Evolutionary conservation across 805 yeast genomes (phyloP).

Genomic region (Teunomyces tritomae): DNA sequence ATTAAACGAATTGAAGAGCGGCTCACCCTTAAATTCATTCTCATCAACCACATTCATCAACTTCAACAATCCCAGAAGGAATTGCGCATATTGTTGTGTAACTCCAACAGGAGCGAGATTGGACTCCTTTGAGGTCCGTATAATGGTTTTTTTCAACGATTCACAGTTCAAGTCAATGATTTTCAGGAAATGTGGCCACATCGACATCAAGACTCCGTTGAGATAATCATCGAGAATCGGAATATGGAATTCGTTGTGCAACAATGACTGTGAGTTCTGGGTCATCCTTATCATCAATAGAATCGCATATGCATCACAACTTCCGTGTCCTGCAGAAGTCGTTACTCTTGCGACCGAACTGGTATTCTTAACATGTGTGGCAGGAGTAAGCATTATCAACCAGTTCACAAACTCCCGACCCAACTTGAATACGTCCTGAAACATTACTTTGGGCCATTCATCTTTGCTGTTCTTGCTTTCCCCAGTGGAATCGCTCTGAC

Average conservation of each 20-base stretch:
- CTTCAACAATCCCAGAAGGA: slow-evolving; percentile 67
- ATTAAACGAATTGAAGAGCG: slow-evolving; percentile 64
- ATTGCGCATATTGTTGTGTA: slow-evolving; percentile 77
- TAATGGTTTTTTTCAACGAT: slow-evolving; percentile 54
- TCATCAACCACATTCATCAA: slow-evolving; percentile 30
- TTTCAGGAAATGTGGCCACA: slow-evolving; percentile 87
- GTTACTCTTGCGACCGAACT: slow-evolving; percentile 14
- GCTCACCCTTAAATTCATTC: slow-evolving; percentile 52
- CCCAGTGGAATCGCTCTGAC: slow-evolving; percentile 9
- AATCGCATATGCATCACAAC: slow-evolving; percentile 76
- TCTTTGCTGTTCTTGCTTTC: slow-evolving; percentile 6
- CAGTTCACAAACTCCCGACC: slow-evolving; percentile 46
- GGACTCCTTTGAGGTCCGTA: slow-evolving; percentile 23
- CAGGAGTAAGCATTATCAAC: slow-evolving; percentile 44
- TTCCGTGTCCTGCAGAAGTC: slow-evolving; percentile 19
- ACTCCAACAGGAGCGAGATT: slow-evolving; percentile 49
- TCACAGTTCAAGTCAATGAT: slow-evolving; percentile 77
- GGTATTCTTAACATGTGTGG: slow-evolving; percentile 10
- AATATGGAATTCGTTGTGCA: slow-evolving; percentile 62
- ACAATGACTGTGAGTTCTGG: slow-evolving; percentile 60
- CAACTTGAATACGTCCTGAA: slow-evolving; percentile 35
- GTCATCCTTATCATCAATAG: slow-evolving; percentile 70
- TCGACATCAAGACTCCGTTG: slow-evolving; percentile 57
- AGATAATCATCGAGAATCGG: slow-evolving; percentile 72
- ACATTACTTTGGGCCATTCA: slow-evolving; percentile 39